Base-by-base conservation (phyloP, 768 basidiomycete genomes). In the Dioszegia crocea region DNA sequence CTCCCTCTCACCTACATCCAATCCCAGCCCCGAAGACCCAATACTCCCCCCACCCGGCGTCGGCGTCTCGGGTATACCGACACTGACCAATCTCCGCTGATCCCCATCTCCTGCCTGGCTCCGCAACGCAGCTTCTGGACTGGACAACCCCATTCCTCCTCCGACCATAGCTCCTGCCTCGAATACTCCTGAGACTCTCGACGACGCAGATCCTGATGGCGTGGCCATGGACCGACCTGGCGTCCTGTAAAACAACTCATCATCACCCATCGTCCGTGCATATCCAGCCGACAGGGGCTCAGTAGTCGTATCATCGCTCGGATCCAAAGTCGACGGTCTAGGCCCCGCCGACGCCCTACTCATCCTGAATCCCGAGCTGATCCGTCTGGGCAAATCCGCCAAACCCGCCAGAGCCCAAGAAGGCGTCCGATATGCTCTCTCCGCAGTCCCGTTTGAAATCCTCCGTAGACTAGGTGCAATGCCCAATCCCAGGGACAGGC, bases 21-120 rank as follows among this genome's bases (percentile, higher is more conserved):
- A 5, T 4, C 51, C 33, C 27, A 45, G 45, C 19, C 14, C 30
- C 12, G 24, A 39, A 2, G 43, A 55, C 21, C 54, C 19, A 19
- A 56, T 44, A 31, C 54, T 56, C n/a, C 41, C 51, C 29, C 41
- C 44, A 2, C 30, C 19, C 14, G 54, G 44, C 21, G n/a, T 19
- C 4, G 54, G 54, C 31, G 54, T 56, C 27, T 56, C 54, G n/a
- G 54, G 54, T 3, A 56, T 30, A 4, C 54, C 54, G 1, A 56
- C 54, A 19, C 41, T 45, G 41, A 56, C 43, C 30, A 33, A 45
- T 10, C 24, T 31, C 14, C 19, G 16, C 19, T 4, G 30, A 10
- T 30, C 23, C 21, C 33, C 14, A 33, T 33, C 33, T 33, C 33
- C 33, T 33, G 8, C 33, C 6, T 33, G n/a, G n/a, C n/a, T 33